A percentile compares a stretch with the other conserved stretches of the same genome.
Evolutionary conservation across 768 basidiomycete genomes (phyloP).

Genomic region (Boletus pseudopeckii): DNA sequence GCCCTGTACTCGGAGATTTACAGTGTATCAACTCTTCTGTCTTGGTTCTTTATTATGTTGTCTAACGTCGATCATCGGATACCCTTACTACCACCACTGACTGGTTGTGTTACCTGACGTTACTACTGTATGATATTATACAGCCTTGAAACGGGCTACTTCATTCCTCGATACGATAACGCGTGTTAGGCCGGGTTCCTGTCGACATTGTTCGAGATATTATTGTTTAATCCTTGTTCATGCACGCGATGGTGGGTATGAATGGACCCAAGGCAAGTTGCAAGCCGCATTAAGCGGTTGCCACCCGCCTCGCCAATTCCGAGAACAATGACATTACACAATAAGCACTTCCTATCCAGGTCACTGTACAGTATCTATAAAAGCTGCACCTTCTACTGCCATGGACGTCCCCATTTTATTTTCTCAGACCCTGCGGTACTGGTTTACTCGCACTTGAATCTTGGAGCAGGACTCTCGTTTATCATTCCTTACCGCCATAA

Average conservation of each 20-base stretch:
- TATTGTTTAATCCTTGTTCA: conserved; percentile 7
- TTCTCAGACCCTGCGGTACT: conserved; percentile 16
- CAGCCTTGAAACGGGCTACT: conserved; percentile 1
- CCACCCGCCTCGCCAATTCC: not conserved
- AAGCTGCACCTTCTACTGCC: not conserved
- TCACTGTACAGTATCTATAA: conserved; percentile 13
- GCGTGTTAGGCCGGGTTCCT: not conserved
- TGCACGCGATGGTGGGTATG: not conserved
- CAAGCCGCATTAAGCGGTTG: too few species aligned
- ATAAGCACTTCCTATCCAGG: conserved; percentile 9
- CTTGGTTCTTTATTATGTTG: conserved; percentile 28
- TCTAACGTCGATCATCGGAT: conserved; percentile 29
- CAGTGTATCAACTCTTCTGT: conserved; percentile 28
- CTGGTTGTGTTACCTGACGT: conserved; percentile 24
- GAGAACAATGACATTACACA: conserved; percentile 16
- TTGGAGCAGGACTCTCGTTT: conserved; percentile 23
- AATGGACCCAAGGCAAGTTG: not conserved
- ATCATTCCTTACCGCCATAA: not conserved
- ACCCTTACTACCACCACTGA: conserved; percentile 35
- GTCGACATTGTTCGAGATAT: conserved; percentile 6
- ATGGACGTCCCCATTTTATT: conserved; percentile 3
- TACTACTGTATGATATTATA: conserved; percentile 26
- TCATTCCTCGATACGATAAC: not conserved
- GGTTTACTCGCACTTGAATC: conserved; percentile 17
- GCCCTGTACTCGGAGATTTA: conserved; percentile 21